Percentiles rank a stretch among this genome's conserved stretches.
These are phyloP conservation scores for Elongisporangium undulatum DNA, from an alignment of 352 stramenopile genomes.

Conservation along the genomic window DNA sequence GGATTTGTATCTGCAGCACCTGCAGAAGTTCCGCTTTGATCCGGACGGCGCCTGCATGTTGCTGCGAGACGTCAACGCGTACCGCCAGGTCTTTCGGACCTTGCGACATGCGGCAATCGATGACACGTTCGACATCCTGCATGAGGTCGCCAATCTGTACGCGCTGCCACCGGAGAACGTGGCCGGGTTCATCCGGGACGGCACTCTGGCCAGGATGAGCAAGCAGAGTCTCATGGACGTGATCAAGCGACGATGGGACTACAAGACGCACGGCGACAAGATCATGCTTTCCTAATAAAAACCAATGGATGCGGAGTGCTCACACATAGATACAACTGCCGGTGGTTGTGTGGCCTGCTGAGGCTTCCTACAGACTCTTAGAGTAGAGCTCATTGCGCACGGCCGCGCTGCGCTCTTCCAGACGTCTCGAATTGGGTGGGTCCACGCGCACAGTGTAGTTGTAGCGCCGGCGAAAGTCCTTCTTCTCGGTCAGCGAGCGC, in stretches of 20 bases:
- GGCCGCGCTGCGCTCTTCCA: constrained; percentile 81
- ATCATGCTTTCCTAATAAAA: constrained; percentile 33
- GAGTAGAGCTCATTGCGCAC: constrained; percentile 83
- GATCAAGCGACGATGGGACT: constrained; percentile 78
- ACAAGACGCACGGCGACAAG: constrained; percentile 77
- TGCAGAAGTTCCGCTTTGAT: constrained; percentile 78
- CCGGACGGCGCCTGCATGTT: constrained; percentile 79
- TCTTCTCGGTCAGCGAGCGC: constrained; percentile 88
- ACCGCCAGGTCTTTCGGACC: constrained; percentile 59
- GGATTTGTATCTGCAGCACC: constrained; percentile 66
- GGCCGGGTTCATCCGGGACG: constrained; percentile 71
- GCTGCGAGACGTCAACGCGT: constrained; percentile 73
- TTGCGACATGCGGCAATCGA: constrained; percentile 42
- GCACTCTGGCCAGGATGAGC: constrained; percentile 56
- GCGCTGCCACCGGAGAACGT: constrained; percentile 72
- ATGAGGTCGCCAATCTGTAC: constrained; percentile 80
- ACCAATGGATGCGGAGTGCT: background rate
- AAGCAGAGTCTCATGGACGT: constrained; percentile 58
- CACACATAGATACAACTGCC: background rate
- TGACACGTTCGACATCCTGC: constrained; percentile 69
- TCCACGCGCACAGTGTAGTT: constrained; percentile 89
- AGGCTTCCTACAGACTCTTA: constrained; percentile 55
- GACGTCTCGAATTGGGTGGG: constrained; percentile 78
- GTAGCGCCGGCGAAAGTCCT: constrained; percentile 87
- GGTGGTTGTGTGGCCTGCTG: background rate